phyloP scores from a whole-genome alignment of 768 basidiomycete genomes.

The Lactarius sanguifluus region DNA sequence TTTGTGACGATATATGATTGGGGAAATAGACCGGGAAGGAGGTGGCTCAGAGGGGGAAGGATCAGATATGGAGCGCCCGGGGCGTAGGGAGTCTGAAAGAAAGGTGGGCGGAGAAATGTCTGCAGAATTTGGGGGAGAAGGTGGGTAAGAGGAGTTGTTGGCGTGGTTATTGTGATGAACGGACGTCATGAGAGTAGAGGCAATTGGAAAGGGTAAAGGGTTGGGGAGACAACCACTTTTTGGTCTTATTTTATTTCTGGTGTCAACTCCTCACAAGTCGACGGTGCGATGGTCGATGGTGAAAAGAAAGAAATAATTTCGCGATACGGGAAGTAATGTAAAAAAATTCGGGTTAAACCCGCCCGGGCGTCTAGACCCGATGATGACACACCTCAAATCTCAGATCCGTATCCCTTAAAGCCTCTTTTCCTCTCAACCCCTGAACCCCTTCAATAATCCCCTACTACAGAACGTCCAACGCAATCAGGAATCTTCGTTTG shows the following conservation, averaged over 20 bases:
- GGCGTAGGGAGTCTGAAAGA: constrained; percentile 6
- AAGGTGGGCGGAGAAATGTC: constrained; percentile 25
- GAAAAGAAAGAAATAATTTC: no score
- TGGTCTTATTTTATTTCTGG: constrained; percentile 6
- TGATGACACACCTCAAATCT: constrained; percentile 18
- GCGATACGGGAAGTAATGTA: neutral
- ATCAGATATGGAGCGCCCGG: constrained; percentile 18
- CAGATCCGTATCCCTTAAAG: constrained; percentile 17
- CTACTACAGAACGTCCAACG: neutral
- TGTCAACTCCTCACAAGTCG: neutral
- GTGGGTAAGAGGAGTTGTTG: constrained; percentile 2
- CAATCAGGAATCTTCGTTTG: neutral
- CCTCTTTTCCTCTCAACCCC: neutral
- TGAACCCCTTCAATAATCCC: neutral
- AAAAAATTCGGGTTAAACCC: constrained; percentile 17
- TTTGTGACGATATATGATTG: constrained; percentile 10
- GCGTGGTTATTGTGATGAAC: neutral
- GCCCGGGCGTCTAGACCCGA: constrained; percentile 18
- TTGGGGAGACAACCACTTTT: neutral
- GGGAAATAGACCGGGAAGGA: constrained; percentile 18
- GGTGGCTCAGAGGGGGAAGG: constrained; percentile 16
- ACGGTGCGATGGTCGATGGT: neutral
- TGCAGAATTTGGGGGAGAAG: constrained; percentile 19
- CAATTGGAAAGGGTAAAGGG: constrained; percentile 10
- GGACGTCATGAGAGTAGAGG: constrained; percentile 20